These are phyloP conservation scores for Domatiomyces catenatus DNA, from an alignment of 2,329 filamentous ascomycete species.

Conservation along the genomic window DNA sequence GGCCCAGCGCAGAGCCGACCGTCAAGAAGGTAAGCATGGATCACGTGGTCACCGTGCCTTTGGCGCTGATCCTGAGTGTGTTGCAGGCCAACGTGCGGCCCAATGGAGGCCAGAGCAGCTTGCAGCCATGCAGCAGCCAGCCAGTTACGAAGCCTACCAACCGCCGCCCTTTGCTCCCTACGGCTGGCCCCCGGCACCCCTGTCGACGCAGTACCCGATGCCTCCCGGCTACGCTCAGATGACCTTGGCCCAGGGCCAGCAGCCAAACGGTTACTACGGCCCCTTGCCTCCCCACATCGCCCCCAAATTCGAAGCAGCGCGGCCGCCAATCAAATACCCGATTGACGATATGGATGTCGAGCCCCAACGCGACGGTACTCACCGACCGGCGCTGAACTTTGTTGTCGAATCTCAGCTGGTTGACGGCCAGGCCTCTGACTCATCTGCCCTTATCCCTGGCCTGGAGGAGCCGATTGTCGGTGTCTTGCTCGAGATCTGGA, in stretches of 20 bases:
- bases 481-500: slow-evolving; percentile 77
- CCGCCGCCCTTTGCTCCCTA: slow-evolving; percentile 1
- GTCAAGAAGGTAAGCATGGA: slow-evolving; percentile 4
- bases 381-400: slow-evolving; percentile 64
- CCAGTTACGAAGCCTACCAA: slow-evolving; percentile 19
- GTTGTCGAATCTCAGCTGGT: slow-evolving; percentile 38
- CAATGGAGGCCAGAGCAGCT: slow-evolving; percentile 8
- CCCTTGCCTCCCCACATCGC: slow-evolving; percentile 20
- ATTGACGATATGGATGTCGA: slow-evolving; percentile 83
- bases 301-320: slow-evolving; percentile 36
- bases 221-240: background rate
- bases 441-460: slow-evolving; percentile 34
- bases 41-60: slow-evolving; percentile 24
- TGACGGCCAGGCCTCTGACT: slow-evolving; percentile 37
- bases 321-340: slow-evolving; percentile 75
- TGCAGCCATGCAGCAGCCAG: slow-evolving; percentile 1
- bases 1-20: slow-evolving; percentile 35
- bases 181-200: background rate
- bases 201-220: background rate
- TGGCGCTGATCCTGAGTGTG: slow-evolving; percentile 30
- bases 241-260: background rate
- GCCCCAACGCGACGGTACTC: slow-evolving; percentile 45
- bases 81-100: slow-evolving; percentile 20
- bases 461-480: slow-evolving; percentile 78
- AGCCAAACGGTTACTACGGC: background rate